Evolutionary conservation across 2,329 filamentous ascomycete genomes (phyloP), one percentile per base, ranked within the genome.

Genomic region (Whalleya microplaca): DNA sequence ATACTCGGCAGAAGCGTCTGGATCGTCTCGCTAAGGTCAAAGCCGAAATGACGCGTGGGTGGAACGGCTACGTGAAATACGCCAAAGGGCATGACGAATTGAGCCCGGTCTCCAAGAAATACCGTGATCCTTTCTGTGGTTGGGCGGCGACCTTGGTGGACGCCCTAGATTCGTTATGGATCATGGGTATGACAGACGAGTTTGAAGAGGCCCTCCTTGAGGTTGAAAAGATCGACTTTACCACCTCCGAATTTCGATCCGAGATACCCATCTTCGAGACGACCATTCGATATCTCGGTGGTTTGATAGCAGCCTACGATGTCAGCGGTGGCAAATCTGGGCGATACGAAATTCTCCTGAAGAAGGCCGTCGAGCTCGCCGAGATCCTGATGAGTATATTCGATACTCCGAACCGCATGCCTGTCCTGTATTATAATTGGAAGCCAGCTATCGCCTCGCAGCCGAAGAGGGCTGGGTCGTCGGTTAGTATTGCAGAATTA

Each of bases 201-300:
- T 91, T 91, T 66, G 78, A 84, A 41, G 81, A 85, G 64, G 88
- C 87, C 2, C 82, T 88, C 3, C 72, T 78, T 44, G 84, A 83
- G 20, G 68, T 72, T 12, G 71, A 72, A 41, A 74, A 75, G 41
- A 94, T 97, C 55, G 92, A 97, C 73, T 97, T 97, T 66, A 95
- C 90, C 2, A 89, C 84, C 10, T 88, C 85, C 23, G 73, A 78
- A 2, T 70, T 73, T 14, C 80, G 87, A 47, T 71, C 75, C 40
- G 84, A 90, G 46, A 95, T 97, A 45, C 92, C 92, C n/a, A 81
- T 96, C 7, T 97, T 97, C 66, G 93, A 97, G 74, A 96, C 92
- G 0, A 91, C 88, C 10, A 97, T 98, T 69, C 86, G 94, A 49
- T 96, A 97, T 67, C 80, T 98, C 3, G 94, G 94, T 29, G 94